Conservation (phyloP, 179 eudicot genomes). For the Heliamphora ciliata region DNA sequence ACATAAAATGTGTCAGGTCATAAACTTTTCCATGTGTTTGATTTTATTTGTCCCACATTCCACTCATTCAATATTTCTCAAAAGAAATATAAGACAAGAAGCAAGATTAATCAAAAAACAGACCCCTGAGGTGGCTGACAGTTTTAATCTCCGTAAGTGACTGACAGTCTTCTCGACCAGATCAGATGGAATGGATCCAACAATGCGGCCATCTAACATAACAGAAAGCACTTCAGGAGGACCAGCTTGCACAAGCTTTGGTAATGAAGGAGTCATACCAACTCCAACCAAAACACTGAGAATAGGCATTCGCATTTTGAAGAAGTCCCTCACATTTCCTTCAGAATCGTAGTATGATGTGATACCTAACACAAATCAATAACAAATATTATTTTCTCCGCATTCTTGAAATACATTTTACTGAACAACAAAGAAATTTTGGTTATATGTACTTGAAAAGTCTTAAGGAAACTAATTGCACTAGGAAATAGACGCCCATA, state of each 20-base stretch:
- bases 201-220: constrained; percentile 80
- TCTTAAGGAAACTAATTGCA: not conserved
- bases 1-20: too few relatives aligned
- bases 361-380: constrained; percentile 39
- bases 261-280: constrained; percentile 77
- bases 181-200: constrained; percentile 61
- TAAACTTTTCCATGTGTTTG: too few relatives aligned
- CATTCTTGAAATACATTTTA: not conserved
- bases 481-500: not conserved
- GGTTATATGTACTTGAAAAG: not conserved
- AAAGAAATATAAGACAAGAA: not conserved
- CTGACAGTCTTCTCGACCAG: constrained; percentile 53
- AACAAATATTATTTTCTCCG: not conserved
- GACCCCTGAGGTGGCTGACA: constrained; percentile 56
- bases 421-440: not conserved
- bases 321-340: constrained; percentile 56
- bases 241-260: constrained; percentile 69
- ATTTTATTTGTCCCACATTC: too few relatives aligned
- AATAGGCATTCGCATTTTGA: constrained; percentile 46
- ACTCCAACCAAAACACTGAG: constrained; percentile 49
- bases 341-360: constrained; percentile 67
- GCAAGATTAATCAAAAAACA: constrained; percentile 17
- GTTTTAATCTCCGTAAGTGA: constrained; percentile 72
- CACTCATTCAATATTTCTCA: too few relatives aligned
- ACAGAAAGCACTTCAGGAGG: constrained; percentile 85